These are phyloP conservation scores for Nannochloris sp. DNA, from an alignment of 139 green algal species.

Conservation along the genomic window DNA sequence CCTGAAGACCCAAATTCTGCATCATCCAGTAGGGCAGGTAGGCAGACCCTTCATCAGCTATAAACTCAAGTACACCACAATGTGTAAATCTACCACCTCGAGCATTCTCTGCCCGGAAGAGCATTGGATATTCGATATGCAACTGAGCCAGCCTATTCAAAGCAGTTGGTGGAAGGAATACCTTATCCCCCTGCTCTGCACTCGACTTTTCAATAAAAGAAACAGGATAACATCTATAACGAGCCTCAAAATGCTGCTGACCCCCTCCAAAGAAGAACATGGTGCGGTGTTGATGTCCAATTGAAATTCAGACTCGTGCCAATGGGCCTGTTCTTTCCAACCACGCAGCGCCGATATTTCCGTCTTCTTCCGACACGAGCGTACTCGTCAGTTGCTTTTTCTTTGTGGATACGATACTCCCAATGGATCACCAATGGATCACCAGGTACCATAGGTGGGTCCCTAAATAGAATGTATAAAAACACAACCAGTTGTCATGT, in stretches of 20 bases:
- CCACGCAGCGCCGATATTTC: neutral
- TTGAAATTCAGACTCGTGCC: constrained; percentile 11
- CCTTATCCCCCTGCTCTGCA: constrained; percentile 86
- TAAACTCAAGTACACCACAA: constrained; percentile 97
- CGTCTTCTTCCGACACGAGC: too few species aligned
- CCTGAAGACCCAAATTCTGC: constrained; percentile 87
- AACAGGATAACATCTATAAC: constrained; percentile 86
- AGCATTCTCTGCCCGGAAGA: constrained; percentile 81
- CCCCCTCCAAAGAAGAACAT: neutral
- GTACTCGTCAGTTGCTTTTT: too few species aligned
- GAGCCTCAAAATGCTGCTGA: constrained; percentile 51
- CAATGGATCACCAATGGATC: too few species aligned
- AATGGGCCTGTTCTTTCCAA: constrained; percentile 22
- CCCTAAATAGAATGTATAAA: too few species aligned
- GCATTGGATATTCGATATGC: constrained; percentile 97
- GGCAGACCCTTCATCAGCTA: constrained; percentile 89
- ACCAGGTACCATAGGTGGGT: too few species aligned
- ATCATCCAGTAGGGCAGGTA: constrained; percentile 99
- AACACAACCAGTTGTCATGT: too few species aligned
- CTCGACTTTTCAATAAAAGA: constrained; percentile 88
- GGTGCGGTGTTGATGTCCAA: too few species aligned
- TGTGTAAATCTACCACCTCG: constrained; percentile 63
- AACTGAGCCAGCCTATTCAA: constrained; percentile 86
- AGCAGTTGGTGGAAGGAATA: constrained; percentile 92
- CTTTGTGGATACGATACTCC: too few species aligned